Evolutionary conservation across 345 rosid species (phyloP).

Genomic region (Ceriops decandra): DNA sequence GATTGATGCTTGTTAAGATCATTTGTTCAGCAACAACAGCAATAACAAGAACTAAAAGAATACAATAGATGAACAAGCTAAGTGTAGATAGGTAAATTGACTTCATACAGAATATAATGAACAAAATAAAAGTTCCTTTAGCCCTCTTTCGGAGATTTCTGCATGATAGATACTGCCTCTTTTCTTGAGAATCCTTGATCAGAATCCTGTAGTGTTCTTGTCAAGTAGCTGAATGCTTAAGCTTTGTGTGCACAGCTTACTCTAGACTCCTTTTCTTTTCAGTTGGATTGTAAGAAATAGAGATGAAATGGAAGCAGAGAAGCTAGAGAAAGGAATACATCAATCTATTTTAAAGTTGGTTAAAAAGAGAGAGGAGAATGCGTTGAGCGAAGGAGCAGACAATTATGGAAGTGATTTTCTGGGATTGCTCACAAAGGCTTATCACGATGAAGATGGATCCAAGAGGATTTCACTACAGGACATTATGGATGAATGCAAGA

Average conservation of each 20-base stretch:
- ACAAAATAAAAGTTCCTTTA: too few species aligned
- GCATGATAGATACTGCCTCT: too few species aligned
- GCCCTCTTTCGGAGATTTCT: too few species aligned
- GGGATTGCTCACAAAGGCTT: constrained; percentile 21
- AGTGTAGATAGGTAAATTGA: too few species aligned
- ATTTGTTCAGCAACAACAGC: too few species aligned
- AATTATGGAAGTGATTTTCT: constrained; percentile 28
- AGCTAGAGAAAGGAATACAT: constrained; percentile 6
- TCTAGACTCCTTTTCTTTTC: neutral
- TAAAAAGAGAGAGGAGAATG: constrained; percentile 27
- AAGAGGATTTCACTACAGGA: too few species aligned
- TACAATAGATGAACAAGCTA: too few species aligned
- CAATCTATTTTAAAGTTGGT: constrained; percentile 15
- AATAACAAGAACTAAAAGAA: too few species aligned
- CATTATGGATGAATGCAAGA: too few species aligned
- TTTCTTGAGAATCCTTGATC: too few species aligned
- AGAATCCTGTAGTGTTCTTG: neutral
- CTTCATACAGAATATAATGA: too few species aligned
- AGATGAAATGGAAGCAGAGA: constrained; percentile 22
- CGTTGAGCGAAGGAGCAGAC: neutral
- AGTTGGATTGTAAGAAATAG: constrained; percentile 27
- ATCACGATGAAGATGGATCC: neutral
- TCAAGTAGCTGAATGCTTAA: neutral
- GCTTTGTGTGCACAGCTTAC: neutral
- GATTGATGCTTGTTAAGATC: too few species aligned